These are phyloP conservation scores for Inga laurina DNA, from an alignment of 306 rosid genomes.

Conservation along the genomic window DNA sequence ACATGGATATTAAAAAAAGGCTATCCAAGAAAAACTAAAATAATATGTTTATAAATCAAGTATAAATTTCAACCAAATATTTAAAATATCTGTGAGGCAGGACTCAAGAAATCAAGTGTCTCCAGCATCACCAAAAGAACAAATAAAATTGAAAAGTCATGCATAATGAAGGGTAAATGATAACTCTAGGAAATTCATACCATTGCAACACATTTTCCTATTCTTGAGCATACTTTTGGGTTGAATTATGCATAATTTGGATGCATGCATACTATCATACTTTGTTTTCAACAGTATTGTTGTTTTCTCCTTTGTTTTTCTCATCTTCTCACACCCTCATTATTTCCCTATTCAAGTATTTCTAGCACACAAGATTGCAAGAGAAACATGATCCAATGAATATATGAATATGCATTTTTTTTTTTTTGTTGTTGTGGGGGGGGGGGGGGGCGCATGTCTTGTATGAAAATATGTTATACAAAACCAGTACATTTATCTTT, in stretches of 20 bases:
- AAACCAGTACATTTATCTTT: neutral
- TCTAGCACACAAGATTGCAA: constrained; percentile 14
- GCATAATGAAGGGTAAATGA: neutral
- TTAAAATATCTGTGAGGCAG: constrained; percentile 1
- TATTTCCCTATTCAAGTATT: neutral
- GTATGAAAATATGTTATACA: neutral
- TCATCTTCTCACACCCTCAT: neutral
- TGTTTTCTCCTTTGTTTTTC: neutral
- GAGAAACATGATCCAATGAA: neutral
- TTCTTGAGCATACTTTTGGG: too few relatives aligned
- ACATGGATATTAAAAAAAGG: neutral
- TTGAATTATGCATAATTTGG: too few relatives aligned
- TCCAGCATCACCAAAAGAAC: neutral
- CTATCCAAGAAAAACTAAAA: neutral
- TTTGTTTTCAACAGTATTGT: neutral
- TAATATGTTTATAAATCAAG: neutral
- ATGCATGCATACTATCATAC: too few relatives aligned
- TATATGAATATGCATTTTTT: neutral
- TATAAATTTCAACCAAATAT: neutral
- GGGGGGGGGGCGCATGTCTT: neutral
- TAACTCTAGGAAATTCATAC: too few relatives aligned
- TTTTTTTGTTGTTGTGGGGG: too few relatives aligned
- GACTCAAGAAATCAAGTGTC: constrained; percentile 14
- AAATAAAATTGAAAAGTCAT: neutral
- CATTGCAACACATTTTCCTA: too few relatives aligned